A percentile compares a stretch with the other conserved stretches of the same genome.
Evolutionary conservation across 257 asterid species (phyloP).

Genomic region (Coffea canephora): DNA sequence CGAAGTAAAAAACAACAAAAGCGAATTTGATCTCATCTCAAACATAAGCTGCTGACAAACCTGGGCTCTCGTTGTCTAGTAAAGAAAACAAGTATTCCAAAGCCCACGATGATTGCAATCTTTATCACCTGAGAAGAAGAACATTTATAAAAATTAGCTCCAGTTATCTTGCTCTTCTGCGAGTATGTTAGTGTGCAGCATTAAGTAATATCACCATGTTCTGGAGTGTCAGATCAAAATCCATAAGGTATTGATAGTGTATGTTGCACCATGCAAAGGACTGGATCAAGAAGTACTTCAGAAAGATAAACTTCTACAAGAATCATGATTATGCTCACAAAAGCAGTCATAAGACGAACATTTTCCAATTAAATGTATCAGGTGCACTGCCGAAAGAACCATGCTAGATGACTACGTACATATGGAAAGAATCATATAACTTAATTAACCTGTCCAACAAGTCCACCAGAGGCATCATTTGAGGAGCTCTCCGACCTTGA

Average conservation of each 20-base stretch:
- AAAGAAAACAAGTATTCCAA: slow-evolving; percentile 72
- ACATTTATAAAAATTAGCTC: background rate
- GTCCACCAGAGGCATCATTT: slow-evolving; percentile 47
- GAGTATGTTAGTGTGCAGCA: background rate
- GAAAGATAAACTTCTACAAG: background rate
- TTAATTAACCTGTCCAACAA: slow-evolving; percentile 65
- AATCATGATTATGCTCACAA: background rate
- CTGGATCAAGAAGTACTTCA: background rate
- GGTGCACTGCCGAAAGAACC: background rate
- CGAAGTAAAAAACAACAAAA: background rate
- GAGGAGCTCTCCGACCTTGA: slow-evolving; percentile 48
- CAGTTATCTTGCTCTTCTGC: background rate
- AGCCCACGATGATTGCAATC: slow-evolving; percentile 63
- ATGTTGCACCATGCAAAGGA: background rate
- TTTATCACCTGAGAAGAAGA: slow-evolving; percentile 54
- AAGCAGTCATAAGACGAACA: slow-evolving; percentile 1
- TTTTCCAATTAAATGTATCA: background rate
- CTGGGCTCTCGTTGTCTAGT: slow-evolving; percentile 80
- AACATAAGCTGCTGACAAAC: slow-evolving; percentile 21
- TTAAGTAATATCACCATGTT: background rate
- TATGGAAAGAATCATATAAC: background rate
- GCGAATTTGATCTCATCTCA: background rate
- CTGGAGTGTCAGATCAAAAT: background rate
- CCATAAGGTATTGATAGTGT: background rate
- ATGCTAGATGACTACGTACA: background rate